Conservation (phyloP, 108 stramenopile genomes). For the Conticribra weissflogii region DNA sequence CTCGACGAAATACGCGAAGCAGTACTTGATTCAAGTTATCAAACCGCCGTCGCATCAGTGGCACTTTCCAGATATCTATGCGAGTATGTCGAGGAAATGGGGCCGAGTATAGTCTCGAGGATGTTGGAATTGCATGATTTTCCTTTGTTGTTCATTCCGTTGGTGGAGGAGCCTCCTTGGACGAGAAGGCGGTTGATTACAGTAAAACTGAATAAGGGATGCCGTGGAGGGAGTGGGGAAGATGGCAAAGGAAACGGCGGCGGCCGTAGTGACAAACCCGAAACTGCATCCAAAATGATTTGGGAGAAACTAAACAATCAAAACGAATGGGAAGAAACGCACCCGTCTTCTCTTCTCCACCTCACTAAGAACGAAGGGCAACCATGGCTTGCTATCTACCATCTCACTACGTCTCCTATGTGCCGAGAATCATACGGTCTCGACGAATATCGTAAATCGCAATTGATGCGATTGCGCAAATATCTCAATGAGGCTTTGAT, state of each 20-base stretch:
- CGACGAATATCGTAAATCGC: conserved; percentile 74
- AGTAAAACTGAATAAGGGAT: no score
- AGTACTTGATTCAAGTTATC: conserved; percentile 28
- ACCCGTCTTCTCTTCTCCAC: conserved; percentile 58
- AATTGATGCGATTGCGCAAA: conserved; percentile 71
- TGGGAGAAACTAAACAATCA: conserved; percentile 79
- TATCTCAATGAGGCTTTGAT: conserved; percentile 71
- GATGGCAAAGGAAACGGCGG: conserved; percentile 10
- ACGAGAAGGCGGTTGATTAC: conserved; percentile 56
- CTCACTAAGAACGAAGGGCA: conserved; percentile 81
- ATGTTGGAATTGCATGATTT: conserved; percentile 82
- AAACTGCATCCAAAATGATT: conserved; percentile 4
- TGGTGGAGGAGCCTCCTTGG: conserved; percentile 90
- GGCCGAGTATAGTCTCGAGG: conserved; percentile 36
- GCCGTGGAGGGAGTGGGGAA: not conserved
- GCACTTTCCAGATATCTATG: conserved; percentile 42
- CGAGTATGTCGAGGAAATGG: conserved; percentile 28
- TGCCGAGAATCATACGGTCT: conserved; percentile 73
- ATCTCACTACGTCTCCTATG: conserved; percentile 58
- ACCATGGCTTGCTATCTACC: conserved; percentile 82
- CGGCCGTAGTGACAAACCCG: no score
- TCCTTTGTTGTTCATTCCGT: conserved; percentile 67
- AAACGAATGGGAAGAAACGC: conserved; percentile 64
- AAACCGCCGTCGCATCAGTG: conserved; percentile 45
- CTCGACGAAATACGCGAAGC: conserved; percentile 43